Base-by-base conservation (phyloP, 2,329 filamentous ascomycete genomes). In the Paramyrothecium roridum region DNA sequence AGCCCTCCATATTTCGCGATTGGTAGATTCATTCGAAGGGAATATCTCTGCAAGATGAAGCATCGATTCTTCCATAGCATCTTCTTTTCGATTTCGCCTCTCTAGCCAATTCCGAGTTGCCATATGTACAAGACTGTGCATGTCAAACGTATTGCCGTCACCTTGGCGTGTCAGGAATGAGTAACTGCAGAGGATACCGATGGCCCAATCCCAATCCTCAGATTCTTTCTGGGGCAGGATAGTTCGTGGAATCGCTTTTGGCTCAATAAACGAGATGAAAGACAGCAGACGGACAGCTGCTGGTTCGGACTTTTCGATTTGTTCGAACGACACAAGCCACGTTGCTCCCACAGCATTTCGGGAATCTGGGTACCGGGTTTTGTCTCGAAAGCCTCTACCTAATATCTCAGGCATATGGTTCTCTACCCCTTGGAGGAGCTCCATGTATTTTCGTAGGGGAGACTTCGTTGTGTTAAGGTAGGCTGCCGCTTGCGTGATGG, bases 291-390 rank as follows among this genome's bases (percentile, higher is more conserved):
- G 57, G 49, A 66, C 67, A 3, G 73, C 74, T 3, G 59, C n/a
- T 11, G 53, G 17, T 53, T 73, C 57, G 0, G 34, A 55, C 30
- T 58, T 54, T 20, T 57, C 59, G 22, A 77, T 73, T 30, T 71
- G 65, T 17, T 74, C 61, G 34, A 79, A 75, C 0, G 76, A 76
- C 17, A 78, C 64, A 1, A 74, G 57, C 63, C 68, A 72, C 17
- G 73, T 72, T 1, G 61, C 62, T 30, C 66, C 67, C 7, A 75
- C 58, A 3, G 71, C 62, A 51, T 71, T 69, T 33, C 63, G 63
- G 2, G 69, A 63, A 7, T 51, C 59, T 21, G 37, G 58, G 55
- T 73, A 70, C 22, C 65, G 61, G 13, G 58, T 61, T 1, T 64
- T 55, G 54, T 76, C 73, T 8, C 63, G 56, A 53, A 73, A 73